A percentile compares a stretch with the other conserved stretches of the same genome.
These are phyloP conservation scores for Mycena maculata DNA, from an alignment of 768 basidiomycete genomes.

Conservation along the genomic window DNA sequence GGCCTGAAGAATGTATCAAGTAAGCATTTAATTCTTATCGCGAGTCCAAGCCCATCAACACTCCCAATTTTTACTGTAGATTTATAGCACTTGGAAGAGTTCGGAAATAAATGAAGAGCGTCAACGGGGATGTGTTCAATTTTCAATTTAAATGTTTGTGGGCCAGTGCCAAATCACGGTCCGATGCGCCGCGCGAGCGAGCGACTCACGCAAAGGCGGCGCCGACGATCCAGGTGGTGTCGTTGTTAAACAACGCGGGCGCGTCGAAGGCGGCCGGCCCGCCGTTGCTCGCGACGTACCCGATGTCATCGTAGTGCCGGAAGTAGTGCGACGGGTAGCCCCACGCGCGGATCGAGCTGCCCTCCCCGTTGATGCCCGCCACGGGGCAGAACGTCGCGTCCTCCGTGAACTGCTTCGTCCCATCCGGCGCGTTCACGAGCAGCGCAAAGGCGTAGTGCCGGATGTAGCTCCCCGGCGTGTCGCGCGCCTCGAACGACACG, in stretches of 20 bases:
- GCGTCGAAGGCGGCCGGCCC: conserved; percentile 16
- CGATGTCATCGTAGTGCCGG: conserved; percentile 10
- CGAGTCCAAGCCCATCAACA: no score
- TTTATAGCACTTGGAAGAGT: no score
- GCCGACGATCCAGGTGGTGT: conserved; percentile 12
- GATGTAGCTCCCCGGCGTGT: conserved; percentile 20
- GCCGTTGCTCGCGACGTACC: conserved; percentile 14
- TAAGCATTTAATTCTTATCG: no score
- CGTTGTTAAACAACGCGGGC: no score
- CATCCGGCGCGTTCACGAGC: conserved; percentile 14
- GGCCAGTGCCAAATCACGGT: no score
- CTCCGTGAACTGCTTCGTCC: conserved; percentile 16
- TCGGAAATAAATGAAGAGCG: no score
- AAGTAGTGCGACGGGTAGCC: conserved; percentile 21
- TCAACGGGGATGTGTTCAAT: no score
- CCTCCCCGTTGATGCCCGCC: conserved; percentile 21
- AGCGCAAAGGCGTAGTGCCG: conserved; percentile 13
- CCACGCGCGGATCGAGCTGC: conserved; percentile 23
- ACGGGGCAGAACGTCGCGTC: conserved; percentile 25
- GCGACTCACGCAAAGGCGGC: conserved; percentile 23
- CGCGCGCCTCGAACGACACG: conserved; percentile 25
- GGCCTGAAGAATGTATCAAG: no score
- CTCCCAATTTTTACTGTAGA: no score
- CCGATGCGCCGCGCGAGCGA: conserved; percentile 4
- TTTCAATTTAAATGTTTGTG: no score